phyloP scores from a whole-genome alignment of 1,139 yeast species.

The Yamadazyma spencermartinsiae region DNA sequence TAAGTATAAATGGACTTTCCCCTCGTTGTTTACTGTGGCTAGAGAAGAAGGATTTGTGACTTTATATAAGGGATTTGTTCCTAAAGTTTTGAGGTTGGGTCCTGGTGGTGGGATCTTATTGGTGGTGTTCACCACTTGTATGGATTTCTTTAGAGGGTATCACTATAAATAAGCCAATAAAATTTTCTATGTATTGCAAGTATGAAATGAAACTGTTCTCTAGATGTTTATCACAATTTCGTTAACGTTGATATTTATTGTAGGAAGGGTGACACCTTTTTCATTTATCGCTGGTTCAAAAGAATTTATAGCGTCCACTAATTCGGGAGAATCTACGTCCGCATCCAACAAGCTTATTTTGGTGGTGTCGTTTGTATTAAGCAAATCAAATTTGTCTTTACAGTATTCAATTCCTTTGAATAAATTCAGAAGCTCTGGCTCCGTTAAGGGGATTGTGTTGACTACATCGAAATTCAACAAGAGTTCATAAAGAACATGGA shows the following conservation, averaged over 20 bases:
- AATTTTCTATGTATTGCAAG: not conserved
- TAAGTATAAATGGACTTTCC: constrained; percentile 90
- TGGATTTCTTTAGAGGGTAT: constrained; percentile 85
- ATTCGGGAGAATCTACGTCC: constrained; percentile 34
- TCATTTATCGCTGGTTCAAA: constrained; percentile 15
- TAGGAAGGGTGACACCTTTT: constrained; percentile 6
- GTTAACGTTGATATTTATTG: constrained; percentile 8
- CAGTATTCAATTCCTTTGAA: constrained; percentile 9
- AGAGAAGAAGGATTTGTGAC: constrained; percentile 90
- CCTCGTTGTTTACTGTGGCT: constrained; percentile 72
- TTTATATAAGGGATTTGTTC: constrained; percentile 90
- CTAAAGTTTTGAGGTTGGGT: constrained; percentile 95
- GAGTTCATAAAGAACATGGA: constrained; percentile 31
- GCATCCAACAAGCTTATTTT: constrained; percentile 19
- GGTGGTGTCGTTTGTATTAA: constrained; percentile 6
- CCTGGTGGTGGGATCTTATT: constrained; percentile 98
- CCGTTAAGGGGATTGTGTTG: constrained; percentile 7
- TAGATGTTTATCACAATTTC: constrained; percentile 10
- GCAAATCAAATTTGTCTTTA: constrained; percentile 11
- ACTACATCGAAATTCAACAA: constrained; percentile 30
- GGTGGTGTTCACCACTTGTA: constrained; percentile 90
- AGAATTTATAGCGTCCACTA: constrained; percentile 22
- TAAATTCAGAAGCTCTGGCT: constrained; percentile 6
- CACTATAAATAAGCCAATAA: constrained; percentile 36
- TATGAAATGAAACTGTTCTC: not conserved